phyloP scores from a whole-genome alignment of 139 green algal species.

The Picochlorum sp. region DNA sequence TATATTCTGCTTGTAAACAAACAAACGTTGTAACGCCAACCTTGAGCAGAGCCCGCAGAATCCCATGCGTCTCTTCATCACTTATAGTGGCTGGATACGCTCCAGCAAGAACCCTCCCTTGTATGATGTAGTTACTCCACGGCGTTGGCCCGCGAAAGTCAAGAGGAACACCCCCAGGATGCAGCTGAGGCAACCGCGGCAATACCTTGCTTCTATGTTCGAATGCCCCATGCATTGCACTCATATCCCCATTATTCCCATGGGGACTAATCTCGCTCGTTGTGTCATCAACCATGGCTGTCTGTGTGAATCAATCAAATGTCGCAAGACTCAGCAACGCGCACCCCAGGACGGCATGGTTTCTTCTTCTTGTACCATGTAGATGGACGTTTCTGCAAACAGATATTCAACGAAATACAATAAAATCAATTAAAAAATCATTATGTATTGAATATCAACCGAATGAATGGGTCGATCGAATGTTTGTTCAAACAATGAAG shows the following conservation, averaged over 20 bases:
- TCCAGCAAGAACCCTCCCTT: slow-evolving; percentile 22
- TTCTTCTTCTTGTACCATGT: no score
- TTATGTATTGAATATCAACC: no score
- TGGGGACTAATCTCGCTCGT: no score
- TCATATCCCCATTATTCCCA: background rate
- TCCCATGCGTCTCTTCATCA: slow-evolving; percentile 59
- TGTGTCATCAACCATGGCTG: no score
- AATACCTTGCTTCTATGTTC: background rate
- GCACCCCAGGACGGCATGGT: no score
- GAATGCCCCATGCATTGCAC: background rate
- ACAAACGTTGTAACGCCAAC: slow-evolving; percentile 74
- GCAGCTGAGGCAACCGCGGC: slow-evolving; percentile 6
- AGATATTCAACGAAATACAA: no score
- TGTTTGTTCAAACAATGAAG: no score
- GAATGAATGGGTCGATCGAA: no score
- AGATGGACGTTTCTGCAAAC: no score
- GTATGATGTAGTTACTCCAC: slow-evolving; percentile 33
- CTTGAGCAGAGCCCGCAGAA: slow-evolving; percentile 62
- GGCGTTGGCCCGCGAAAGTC: slow-evolving; percentile 23
- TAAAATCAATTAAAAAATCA: no score
- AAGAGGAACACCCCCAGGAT: slow-evolving; percentile 5
- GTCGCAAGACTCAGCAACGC: no score
- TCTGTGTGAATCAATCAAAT: no score
- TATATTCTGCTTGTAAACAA: slow-evolving; percentile 75
- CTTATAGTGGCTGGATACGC: slow-evolving; percentile 51